Evolutionary conservation across 2,329 filamentous ascomycete species (phyloP).

Genomic region (Alternaria metachromatica): DNA sequence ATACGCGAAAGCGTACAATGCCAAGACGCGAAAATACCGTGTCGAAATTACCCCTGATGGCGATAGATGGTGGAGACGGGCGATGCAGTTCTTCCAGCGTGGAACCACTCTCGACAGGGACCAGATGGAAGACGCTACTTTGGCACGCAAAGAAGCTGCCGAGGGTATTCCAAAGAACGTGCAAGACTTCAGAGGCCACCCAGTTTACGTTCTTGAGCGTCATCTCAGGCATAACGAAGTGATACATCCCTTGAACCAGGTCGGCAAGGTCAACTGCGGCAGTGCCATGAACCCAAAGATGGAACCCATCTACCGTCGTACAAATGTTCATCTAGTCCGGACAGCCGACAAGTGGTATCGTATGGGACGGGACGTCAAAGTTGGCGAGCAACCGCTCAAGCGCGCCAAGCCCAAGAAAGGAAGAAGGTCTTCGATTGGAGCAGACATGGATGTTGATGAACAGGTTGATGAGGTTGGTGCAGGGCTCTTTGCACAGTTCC

Average conservation of each 20-base stretch:
- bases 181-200: constrained; percentile 86
- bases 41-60: constrained; percentile 71
- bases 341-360: constrained; percentile 92
- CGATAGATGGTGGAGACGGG: constrained; percentile 62
- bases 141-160: constrained; percentile 71
- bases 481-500: constrained; percentile 65
- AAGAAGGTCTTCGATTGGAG: constrained; percentile 30
- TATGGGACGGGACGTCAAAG: constrained; percentile 77
- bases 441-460: constrained; percentile 43
- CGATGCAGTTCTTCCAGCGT: constrained; percentile 54
- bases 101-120: constrained; percentile 66
- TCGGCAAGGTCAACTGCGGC: constrained; percentile 79
- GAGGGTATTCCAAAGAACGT: constrained; percentile 87
- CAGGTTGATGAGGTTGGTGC: constrained; percentile 54
- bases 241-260: constrained; percentile 72
- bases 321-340: constrained; percentile 78
- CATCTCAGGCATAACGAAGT: constrained; percentile 86
- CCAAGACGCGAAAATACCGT: constrained; percentile 83
- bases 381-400: constrained; percentile 81
- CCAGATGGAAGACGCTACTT: constrained; percentile 80
- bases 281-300: constrained; percentile 63
- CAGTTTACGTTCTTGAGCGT: constrained; percentile 75
- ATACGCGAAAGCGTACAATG: constrained; percentile 87
- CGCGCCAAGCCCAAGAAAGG: constrained; percentile 56
- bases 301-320: constrained; percentile 82